These are phyloP conservation scores for Mitragyna speciosa DNA, from an alignment of 257 asterid species.

Conservation along the genomic window DNA sequence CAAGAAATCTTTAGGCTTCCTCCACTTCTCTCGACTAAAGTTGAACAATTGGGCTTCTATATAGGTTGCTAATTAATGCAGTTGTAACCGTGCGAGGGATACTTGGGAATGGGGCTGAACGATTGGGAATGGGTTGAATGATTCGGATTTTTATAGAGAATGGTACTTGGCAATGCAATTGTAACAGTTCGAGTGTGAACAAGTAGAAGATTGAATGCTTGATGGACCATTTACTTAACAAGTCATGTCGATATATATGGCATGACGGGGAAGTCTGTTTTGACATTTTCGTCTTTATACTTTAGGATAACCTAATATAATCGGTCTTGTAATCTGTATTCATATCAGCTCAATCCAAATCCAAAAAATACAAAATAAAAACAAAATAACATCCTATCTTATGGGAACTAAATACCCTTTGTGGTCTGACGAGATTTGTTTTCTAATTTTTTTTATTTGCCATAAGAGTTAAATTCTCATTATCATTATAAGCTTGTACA, in stretches of 20 bases:
- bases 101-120: no score
- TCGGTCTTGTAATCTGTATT: background rate
- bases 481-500: no score
- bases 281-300: background rate
- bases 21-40: background rate
- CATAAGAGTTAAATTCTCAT: no score
- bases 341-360: background rate
- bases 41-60: no score
- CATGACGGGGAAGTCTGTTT: background rate
- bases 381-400: no score
- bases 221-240: constrained; percentile 10
- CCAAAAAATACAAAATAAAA: background rate
- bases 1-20: background rate
- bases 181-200: constrained; percentile 15
- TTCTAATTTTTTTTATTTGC: no score
- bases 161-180: no score
- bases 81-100: no score
- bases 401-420: no score
- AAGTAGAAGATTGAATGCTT: background rate
- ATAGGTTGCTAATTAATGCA: no score
- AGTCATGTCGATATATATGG: background rate
- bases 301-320: no score
- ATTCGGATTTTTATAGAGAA: background rate
- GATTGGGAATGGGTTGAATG: background rate
- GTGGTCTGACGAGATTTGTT: no score